Conservation (phyloP, 495 filamentous ascomycete species). For the Penicillium daleae region DNA sequence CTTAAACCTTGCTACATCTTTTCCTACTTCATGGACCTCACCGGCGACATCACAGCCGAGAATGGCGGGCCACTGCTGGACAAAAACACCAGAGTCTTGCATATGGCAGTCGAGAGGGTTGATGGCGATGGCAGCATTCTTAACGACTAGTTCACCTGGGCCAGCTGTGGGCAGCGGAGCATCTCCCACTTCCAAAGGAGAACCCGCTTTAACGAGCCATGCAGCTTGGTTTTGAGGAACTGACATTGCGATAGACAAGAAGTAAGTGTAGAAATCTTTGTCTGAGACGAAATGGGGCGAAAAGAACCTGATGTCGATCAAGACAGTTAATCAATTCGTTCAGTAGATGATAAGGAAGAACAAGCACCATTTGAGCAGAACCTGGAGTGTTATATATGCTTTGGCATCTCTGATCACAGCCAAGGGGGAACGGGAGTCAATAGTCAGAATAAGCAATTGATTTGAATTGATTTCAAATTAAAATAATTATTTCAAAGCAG, state of each 20-base stretch:
- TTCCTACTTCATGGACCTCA: not conserved
- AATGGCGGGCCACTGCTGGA: not conserved
- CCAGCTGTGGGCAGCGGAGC: not conserved
- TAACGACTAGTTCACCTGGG: not conserved
- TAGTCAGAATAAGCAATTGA: not conserved
- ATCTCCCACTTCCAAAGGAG: not conserved
- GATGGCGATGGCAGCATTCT: not conserved
- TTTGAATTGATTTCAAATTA: not conserved
- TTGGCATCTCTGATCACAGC: not conserved
- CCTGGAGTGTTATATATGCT: not conserved
- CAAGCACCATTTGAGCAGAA: not conserved
- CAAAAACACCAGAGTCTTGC: not conserved
- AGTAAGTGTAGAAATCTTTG: not conserved
- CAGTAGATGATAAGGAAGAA: not conserved
- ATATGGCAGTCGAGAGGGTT: not conserved
- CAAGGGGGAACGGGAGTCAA: not conserved
- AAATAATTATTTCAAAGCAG: not conserved
- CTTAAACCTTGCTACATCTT: not conserved
- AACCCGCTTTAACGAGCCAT: not conserved
- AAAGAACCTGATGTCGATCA: too few relatives aligned
- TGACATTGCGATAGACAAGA: not conserved
- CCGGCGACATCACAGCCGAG: not conserved
- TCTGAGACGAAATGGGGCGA: not conserved
- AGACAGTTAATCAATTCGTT: not conserved
- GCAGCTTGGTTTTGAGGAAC: not conserved